These are phyloP conservation scores for Isatis lusitanica DNA, from an alignment of 441 rosid species.

Conservation along the genomic window DNA sequence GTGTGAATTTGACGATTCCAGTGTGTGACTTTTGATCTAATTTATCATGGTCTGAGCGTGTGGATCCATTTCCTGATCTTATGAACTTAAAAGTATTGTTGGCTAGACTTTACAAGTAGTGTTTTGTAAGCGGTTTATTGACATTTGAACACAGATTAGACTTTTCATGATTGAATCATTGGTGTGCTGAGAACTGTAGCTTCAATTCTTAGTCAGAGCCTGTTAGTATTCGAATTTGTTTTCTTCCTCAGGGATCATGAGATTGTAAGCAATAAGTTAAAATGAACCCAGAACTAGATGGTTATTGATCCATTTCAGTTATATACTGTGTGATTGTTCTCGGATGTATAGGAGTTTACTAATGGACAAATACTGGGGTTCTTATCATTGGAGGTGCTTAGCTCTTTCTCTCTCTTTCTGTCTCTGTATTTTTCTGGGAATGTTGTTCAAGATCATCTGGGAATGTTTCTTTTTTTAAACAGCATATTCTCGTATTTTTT, in stretches of 20 bases:
- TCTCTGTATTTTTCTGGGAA: too few relatives aligned
- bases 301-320: background rate
- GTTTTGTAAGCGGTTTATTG: background rate
- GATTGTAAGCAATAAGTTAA: background rate
- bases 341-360: background rate
- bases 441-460: too few relatives aligned
- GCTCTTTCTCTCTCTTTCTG: too few relatives aligned
- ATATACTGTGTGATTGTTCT: conserved; percentile 1
- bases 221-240: background rate
- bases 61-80: conserved; percentile 14
- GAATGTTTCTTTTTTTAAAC: too few relatives aligned
- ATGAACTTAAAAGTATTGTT: background rate
- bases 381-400: too few relatives aligned
- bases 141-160: background rate
- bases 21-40: background rate
- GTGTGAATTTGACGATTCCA: background rate
- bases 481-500: too few relatives aligned
- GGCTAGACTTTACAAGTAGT: background rate
- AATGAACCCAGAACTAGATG: background rate
- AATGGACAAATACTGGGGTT: background rate
- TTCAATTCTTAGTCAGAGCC: conserved; percentile 4
- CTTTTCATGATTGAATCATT: background rate
- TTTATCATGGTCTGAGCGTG: background rate
- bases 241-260: background rate
- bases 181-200: background rate